A percentile compares a stretch with the other conserved stretches of the same genome.
Conservation (phyloP, 768 basidiomycete genomes). For the Atractiella rhizophila region DNA sequence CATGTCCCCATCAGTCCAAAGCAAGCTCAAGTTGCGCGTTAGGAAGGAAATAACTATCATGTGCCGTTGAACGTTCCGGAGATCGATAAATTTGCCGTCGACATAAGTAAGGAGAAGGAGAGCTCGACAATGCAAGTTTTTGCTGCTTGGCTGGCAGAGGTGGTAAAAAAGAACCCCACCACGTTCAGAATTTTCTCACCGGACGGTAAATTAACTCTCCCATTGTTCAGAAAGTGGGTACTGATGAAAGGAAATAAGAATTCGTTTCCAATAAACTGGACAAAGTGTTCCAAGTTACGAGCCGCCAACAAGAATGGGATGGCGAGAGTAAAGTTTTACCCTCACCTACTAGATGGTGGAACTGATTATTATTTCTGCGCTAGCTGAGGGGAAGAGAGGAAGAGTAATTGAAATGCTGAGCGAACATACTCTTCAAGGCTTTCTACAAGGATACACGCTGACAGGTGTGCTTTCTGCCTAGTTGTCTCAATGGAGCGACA, state of each 20-base stretch:
- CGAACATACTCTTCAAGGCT: constrained; percentile 68
- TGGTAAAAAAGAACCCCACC: constrained; percentile 35
- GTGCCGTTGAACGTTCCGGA: constrained; percentile 38
- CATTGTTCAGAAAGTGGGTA: not conserved
- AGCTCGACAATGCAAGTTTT: constrained; percentile 16
- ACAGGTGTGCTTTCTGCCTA: too few species aligned
- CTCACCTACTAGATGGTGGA: too few species aligned
- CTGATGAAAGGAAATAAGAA: constrained; percentile 22
- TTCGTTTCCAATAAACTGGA: constrained; percentile 70
- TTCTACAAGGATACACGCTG: constrained; percentile 77
- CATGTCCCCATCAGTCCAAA: not conserved
- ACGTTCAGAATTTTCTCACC: constrained; percentile 75
- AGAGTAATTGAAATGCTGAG: constrained; percentile 70
- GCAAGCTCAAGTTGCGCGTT: not conserved
- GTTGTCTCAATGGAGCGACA: too few species aligned
- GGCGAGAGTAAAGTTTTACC: too few species aligned
- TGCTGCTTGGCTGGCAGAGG: constrained; percentile 22
- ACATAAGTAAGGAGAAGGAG: constrained; percentile 34
- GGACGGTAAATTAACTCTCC: constrained; percentile 25
- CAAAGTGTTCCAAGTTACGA: constrained; percentile 35
- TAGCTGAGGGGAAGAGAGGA: constrained; percentile 44
- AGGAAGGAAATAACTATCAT: too few species aligned
- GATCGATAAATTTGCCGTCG: constrained; percentile 34
- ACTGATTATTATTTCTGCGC: too few species aligned
- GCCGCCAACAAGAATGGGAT: constrained; percentile 2